Base-by-base conservation (phyloP, 257 asterid species). In the Nemophila menziesii region DNA sequence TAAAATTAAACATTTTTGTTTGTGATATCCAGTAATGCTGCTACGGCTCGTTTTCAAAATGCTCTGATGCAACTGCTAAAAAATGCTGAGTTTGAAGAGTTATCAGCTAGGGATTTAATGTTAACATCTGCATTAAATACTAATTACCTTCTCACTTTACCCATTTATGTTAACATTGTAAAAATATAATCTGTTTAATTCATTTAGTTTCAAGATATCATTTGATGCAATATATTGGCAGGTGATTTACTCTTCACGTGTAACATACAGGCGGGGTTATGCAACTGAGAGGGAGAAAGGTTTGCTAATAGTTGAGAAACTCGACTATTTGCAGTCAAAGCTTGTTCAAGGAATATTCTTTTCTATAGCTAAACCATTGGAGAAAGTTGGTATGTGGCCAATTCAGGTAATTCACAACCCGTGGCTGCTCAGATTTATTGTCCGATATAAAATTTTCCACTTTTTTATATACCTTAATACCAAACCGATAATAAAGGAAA, bases 311-410 rank as follows among this genome's bases (percentile, higher is more conserved):
- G 89, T 67, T 57, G 95, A 83, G 60, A 87, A 87, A 48, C 67
- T 87, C 74, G 97, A 83, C 55, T 87, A 87, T 70, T 63, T 87
- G 63, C 97, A 87, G 70, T 80, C 95, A 19, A 80, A 72, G 74
- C 71, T 87, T 61, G 61, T 83, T 64, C 97, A 87, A 57, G 64
- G 62, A 40, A 43, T 83, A 51, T 58, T 83, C 56, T 63, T 60
- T 59, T 69, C 71, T 21, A 29, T 87, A 16, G 76, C 86, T 48
- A 73, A 69, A 64, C 95, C 95, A 34, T 60, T 87, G 63, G 77
- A 72, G 53, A 71, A 71, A 39, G 56, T 72, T 63, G 79, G 82
- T 41, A 54, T 65, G 48, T 80, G 95, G 93, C 56, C 78, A 54
- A 58, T 61, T 36, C 74, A 83, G 97, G 95, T 82, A 65, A 53